Base-by-base conservation (phyloP, 176 grass and related monocot genomes). In the Oryza officinalis region DNA sequence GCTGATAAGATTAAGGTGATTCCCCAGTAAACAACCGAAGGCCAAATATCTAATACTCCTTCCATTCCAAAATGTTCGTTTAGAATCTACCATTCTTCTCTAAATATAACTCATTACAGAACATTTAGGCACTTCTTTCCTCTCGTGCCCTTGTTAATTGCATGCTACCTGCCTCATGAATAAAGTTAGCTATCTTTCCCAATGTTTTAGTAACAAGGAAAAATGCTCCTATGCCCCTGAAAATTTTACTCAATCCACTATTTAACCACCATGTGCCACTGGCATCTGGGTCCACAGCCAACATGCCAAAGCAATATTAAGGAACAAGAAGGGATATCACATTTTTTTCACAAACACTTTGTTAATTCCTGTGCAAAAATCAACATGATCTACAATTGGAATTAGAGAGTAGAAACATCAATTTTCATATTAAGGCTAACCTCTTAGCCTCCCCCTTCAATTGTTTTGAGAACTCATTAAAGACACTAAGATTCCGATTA, bases 401-500 rank as follows among this genome's bases (percentile, higher is more conserved):
- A 57, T 57, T 22, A 57, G 49, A 52, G 5, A n/a, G 18, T 57
- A 70, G n/a, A 40, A 65, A 79, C 8, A 80, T 74, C 17, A 41
- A 63, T 17, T 77, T 13, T 72, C 43, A 83, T 37, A 45, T 40
- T 85, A 75, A 80, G 47, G 12, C 64, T 61, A 77, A 89, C 95
- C 92, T 95, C 35, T 91, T 98, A 60, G 89, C 92, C 83, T 98
- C 95, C 65, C 95, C 92, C 87, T 98, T 98, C 54, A 98, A 81
- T 74, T 95, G 90, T 85, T 98, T 94, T 11, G 95, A 98, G 72
- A 98, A 98, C 75, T 98, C 95, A n/a, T 90, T 98, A 81, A 98
- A 98, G 78, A 98, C 85, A 93, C 92, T 95, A 69, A 95, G 87
- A 69, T 91, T 83, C 50, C 95, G 85, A 84, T 91, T 69, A 82